These are phyloP conservation scores for Cytospora piceicola DNA, from an alignment of 2,329 filamentous ascomycete genomes.

Conservation along the genomic window DNA sequence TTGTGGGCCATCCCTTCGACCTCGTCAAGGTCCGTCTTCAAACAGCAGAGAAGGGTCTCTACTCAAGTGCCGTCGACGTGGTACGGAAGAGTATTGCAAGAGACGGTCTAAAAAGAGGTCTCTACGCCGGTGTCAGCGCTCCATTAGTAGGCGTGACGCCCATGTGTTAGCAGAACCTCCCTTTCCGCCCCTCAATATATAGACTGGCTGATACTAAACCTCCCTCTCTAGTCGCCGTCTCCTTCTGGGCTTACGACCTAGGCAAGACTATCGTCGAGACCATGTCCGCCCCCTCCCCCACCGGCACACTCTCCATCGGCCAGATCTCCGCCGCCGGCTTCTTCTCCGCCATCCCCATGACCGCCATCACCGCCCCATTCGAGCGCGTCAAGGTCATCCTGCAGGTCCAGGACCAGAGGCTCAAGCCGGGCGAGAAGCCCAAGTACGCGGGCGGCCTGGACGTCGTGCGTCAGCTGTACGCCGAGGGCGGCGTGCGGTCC, in stretches of 20 bases:
- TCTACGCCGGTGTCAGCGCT: constrained; percentile 97
- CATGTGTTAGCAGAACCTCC: constrained; percentile 76
- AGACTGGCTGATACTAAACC: constrained; percentile 12
- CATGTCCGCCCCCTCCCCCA: constrained; percentile 65
- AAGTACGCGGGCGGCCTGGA: constrained; percentile 87
- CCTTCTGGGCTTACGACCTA: constrained; percentile 88
- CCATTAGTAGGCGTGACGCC: constrained; percentile 94
- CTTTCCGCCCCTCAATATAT: neutral
- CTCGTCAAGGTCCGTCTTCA: constrained; percentile 97
- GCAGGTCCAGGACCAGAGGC: constrained; percentile 89
- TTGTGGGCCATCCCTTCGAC: constrained; percentile 96
- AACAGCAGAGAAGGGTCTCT: constrained; percentile 92
- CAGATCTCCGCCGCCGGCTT: constrained; percentile 93
- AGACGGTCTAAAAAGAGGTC: constrained; percentile 77
- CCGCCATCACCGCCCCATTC: constrained; percentile 96
- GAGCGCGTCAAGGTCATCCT: constrained; percentile 98
- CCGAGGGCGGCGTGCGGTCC: constrained; percentile 83
- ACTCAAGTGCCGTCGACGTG: constrained; percentile 87
- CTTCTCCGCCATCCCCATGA: constrained; percentile 98
- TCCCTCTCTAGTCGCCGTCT: constrained; percentile 62
- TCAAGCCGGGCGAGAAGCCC: constrained; percentile 87
- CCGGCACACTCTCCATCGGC: constrained; percentile 75
- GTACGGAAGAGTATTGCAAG: constrained; percentile 85
- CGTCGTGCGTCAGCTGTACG: constrained; percentile 91
- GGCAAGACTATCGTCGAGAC: constrained; percentile 84